Evolutionary conservation across 805 yeast species (phyloP).

Genomic region (Saturnispora diversa): DNA sequence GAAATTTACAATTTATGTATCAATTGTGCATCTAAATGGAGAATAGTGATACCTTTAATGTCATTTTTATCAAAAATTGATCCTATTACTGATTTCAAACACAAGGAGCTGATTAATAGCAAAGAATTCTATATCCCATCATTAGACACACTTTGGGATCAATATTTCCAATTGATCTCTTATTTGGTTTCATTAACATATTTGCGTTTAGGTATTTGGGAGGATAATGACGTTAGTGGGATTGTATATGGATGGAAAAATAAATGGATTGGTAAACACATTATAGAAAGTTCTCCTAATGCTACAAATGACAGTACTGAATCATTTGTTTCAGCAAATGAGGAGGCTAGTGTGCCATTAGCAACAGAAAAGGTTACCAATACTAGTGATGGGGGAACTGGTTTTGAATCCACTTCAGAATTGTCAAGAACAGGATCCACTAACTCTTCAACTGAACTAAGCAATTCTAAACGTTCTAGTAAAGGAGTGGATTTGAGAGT

Average conservation of each 20-base stretch:
- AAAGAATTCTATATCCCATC: constrained; percentile 4
- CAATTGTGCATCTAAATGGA: constrained; percentile 67
- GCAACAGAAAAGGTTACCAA: not conserved
- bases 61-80: constrained; percentile 41
- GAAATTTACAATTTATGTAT: constrained; percentile 66
- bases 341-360: not conserved
- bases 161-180: constrained; percentile 7
- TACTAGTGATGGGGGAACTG: not conserved
- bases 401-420: too few species aligned
- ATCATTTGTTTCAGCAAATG: constrained; percentile 4
- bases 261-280: constrained; percentile 21
- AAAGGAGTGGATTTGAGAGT: constrained; percentile 8
- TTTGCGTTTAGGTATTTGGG: constrained; percentile 67
- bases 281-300: not conserved
- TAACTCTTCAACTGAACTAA: not conserved
- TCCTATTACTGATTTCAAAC: constrained; percentile 3
- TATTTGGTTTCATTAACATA: constrained; percentile 12
- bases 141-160: constrained; percentile 6
- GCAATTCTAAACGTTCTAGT: not conserved
- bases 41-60: constrained; percentile 77
- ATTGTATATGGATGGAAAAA: constrained; percentile 30
- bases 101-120: constrained; percentile 3
- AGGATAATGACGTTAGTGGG: constrained; percentile 29
- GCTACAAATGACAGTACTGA: not conserved
- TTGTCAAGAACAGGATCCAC: not conserved